Percentiles rank a stretch among this genome's conserved stretches.
phyloP scores from a whole-genome alignment of 768 basidiomycete species.

The Phlegmacium glaucopus region DNA sequence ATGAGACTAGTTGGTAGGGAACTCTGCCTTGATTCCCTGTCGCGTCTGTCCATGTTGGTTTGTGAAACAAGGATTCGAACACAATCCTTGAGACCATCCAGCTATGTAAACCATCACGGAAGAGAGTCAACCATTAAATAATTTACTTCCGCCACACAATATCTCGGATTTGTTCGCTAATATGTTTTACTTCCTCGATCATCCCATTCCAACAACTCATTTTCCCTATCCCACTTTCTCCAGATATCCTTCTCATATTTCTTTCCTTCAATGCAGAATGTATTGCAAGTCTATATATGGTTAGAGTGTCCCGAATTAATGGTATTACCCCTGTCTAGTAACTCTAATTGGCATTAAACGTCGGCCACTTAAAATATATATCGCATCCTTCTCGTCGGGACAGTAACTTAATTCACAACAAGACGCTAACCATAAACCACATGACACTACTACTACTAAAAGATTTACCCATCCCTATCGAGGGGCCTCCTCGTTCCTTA shows the following conservation, averaged over 20 bases:
- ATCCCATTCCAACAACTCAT: too few species aligned
- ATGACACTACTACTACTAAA: background rate
- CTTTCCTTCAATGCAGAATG: background rate
- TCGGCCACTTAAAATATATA: constrained; percentile 5
- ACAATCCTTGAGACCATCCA: background rate
- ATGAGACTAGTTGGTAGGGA: constrained; percentile 50
- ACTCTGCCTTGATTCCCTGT: constrained; percentile 29
- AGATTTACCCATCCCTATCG: too few species aligned
- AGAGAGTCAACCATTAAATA: constrained; percentile 28
- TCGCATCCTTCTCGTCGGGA: too few species aligned
- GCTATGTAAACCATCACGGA: constrained; percentile 37
- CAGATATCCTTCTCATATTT: too few species aligned
- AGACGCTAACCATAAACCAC: too few species aligned
- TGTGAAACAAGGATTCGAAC: constrained; percentile 1
- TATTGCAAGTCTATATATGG: constrained; percentile 16
- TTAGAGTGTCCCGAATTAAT: constrained; percentile 28
- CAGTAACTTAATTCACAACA: too few species aligned
- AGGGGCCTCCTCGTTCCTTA: too few species aligned
- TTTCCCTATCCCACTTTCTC: too few species aligned
- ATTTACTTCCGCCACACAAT: constrained; percentile 35
- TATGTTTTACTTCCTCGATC: too few species aligned
- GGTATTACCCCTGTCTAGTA: constrained; percentile 33
- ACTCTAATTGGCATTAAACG: constrained; percentile 30
- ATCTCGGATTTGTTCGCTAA: too few species aligned
- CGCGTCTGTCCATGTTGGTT: constrained; percentile 16